These are phyloP conservation scores for Lasiosphaeris hirsuta DNA, from an alignment of 495 filamentous ascomycete species.

Conservation along the genomic window DNA sequence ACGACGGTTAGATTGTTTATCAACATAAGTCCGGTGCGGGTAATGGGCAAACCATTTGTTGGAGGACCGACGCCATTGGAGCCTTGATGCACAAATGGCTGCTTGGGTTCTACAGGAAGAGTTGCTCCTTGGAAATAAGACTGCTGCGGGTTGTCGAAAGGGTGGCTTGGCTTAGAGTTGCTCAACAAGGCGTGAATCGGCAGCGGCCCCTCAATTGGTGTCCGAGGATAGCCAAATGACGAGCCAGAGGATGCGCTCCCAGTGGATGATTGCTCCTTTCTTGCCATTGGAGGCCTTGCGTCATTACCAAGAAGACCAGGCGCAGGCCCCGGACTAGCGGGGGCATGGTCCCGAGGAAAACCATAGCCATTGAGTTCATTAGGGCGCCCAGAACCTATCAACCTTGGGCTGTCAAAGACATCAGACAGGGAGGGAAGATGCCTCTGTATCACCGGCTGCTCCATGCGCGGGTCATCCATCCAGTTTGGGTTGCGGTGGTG, in stretches of 20 bases:
- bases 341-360: conserved; percentile 12
- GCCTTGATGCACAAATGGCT: conserved; percentile 5
- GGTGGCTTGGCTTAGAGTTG: conserved; percentile 32
- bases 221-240: conserved; percentile 32
- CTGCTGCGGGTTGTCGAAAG: conserved; percentile 19
- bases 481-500: conserved; percentile 18
- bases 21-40: not conserved
- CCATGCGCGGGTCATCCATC: conserved; percentile 22
- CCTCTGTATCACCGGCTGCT: conserved; percentile 18
- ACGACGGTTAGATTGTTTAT: conserved; percentile 12
- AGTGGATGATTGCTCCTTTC: conserved; percentile 38
- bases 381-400: conserved; percentile 9
- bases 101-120: conserved; percentile 14
- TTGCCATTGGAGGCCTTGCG: conserved; percentile 27
- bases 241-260: conserved; percentile 35
- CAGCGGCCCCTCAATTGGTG: conserved; percentile 41
- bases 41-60: conserved; percentile 21
- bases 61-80: conserved; percentile 14
- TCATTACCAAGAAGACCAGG: conserved; percentile 15
- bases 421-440: conserved; percentile 35
- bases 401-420: conserved; percentile 27
- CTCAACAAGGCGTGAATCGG: conserved; percentile 45
- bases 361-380: conserved; percentile 22
- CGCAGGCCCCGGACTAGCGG: conserved; percentile 18
- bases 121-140: conserved; percentile 5